Base-by-base conservation (phyloP, 2,329 filamentous ascomycete species). In the Pseudocercospora eumusae region DNA sequence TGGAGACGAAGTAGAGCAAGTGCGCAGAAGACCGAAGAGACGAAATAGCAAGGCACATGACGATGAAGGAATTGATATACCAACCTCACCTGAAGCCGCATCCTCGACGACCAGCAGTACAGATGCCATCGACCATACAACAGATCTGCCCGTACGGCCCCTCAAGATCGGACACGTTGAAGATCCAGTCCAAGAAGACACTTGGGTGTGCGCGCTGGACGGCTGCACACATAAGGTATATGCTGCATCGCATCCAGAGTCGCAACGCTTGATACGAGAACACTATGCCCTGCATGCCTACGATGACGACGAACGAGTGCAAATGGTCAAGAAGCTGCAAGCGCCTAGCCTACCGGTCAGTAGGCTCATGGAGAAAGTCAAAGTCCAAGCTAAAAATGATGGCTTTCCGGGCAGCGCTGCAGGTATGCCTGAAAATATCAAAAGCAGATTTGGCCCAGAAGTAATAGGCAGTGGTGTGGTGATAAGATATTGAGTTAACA, bases 161-260 rank as follows among this genome's bases (percentile, higher is more conserved):
- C 27, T 49, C 31, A 42, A 57, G 18, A 57, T 64, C 15, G 64
- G 63, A 18, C 49, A 63, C 27, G 50, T 55, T 13, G 36, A 53
- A 18, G 70, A 74, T 53, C 68, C 69, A 7, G 56, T 71, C 2
- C 73, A 74, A 58, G 69, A 74, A 63, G 83, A 87, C 57, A 86
- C 85, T 0, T 92, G 88, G 88, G 78, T 78, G 0, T 92, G 89
- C 69, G 82, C 83, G 4, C 81, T 88, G 64, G 83, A 86, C 10
- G 86, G 83, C 23, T 92, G 89, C 69, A 77, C 77, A 40, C 86
- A 86, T 67, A 80, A 87, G 44, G 85, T 91, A 10, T 86, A 87
- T 64, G 82, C 81, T 2, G 85, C 85, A n/a, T 82, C 85, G 49
- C 80, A 83, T 45, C 75, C 81, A 2, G 79, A 81, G 0, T 84